These are phyloP conservation scores for Avena sativa DNA, from an alignment of 176 grass and related monocot species.

Conservation along the genomic window DNA sequence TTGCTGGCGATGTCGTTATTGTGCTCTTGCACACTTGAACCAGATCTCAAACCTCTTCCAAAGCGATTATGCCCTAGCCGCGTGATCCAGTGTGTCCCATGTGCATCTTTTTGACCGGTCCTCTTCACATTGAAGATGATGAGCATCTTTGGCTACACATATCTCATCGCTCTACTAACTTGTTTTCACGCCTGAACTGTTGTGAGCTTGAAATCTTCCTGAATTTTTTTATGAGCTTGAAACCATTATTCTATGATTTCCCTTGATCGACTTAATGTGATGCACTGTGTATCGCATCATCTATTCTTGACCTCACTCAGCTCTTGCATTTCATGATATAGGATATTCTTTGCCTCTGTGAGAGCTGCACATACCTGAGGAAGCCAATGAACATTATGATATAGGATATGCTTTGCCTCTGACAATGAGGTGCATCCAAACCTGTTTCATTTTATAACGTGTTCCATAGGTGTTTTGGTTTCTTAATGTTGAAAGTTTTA, in stretches of 20 bases:
- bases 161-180: no score
- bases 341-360: conserved; percentile 64
- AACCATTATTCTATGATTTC: not conserved
- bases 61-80: no score
- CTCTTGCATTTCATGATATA: conserved; percentile 49
- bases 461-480: not conserved
- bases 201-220: not conserved
- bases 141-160: no score
- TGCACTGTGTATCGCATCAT: not conserved
- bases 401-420: conserved; percentile 64
- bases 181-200: not conserved
- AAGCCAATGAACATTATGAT: conserved; percentile 42
- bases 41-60: no score
- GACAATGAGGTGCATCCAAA: conserved; percentile 31
- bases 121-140: no score
- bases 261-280: no score
- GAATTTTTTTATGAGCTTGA: not conserved
- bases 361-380: conserved; percentile 39
- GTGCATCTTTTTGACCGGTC: no score
- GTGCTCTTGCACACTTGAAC: no score
- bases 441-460: not conserved
- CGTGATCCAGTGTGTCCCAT: no score
- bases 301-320: conserved; percentile 32
- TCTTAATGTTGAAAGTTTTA: not conserved
- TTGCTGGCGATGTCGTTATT: no score